These are phyloP conservation scores for Noccaea caerulescens DNA, from an alignment of 345 rosid species.

Conservation along the genomic window DNA sequence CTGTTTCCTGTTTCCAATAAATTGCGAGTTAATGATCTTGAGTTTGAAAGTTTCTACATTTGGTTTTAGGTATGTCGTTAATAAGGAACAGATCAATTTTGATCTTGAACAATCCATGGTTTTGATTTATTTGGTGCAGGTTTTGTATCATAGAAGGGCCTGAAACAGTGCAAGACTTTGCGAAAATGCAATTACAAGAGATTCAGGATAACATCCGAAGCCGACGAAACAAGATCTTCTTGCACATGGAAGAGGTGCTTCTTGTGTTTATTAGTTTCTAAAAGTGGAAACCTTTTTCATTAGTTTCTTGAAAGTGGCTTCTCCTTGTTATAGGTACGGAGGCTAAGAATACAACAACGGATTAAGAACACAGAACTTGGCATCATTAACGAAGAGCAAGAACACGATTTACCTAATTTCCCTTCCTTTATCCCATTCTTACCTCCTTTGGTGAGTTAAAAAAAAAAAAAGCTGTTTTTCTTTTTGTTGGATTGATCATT, in stretches of 20 bases:
- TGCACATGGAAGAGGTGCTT: slow-evolving; percentile 92
- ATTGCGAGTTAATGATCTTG: neutral
- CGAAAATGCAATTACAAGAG: slow-evolving; percentile 86
- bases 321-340: slow-evolving; percentile 61
- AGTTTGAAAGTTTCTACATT: neutral
- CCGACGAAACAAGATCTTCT: slow-evolving; percentile 90
- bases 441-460: slow-evolving; percentile 77
- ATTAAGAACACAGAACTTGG: slow-evolving; percentile 80
- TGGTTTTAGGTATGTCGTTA: neutral
- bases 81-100: neutral
- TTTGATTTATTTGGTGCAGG: slow-evolving; percentile 47
- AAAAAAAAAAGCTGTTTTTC: neutral
- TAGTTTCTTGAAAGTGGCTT: slow-evolving; percentile 13
- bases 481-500: slow-evolving; percentile 6
- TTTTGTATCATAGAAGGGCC: slow-evolving; percentile 99
- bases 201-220: slow-evolving; percentile 92
- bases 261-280: neutral
- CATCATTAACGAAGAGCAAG: slow-evolving; percentile 54
- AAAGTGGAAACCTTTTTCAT: slow-evolving; percentile 12
- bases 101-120: neutral
- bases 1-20: neutral
- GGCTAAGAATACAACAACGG: slow-evolving; percentile 93
- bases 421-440: slow-evolving; percentile 97
- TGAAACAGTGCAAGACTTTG: slow-evolving; percentile 91
- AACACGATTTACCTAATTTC: slow-evolving; percentile 85